phyloP scores from a whole-genome alignment of 192 early-diverging fungal genomes.

The Coemansia sp. region DNA sequence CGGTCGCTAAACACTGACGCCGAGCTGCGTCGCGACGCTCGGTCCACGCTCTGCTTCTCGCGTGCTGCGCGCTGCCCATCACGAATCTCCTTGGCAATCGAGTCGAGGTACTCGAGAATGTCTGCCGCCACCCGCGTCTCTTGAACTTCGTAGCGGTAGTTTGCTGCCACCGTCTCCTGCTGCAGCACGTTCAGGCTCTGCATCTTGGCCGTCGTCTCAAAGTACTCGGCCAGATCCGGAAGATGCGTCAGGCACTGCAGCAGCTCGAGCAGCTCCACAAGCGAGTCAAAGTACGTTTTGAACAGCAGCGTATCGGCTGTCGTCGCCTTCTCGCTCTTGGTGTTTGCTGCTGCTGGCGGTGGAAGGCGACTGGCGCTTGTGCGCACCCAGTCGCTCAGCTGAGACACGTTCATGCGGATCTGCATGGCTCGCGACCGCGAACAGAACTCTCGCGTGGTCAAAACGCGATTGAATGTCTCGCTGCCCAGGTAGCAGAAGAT shows the following conservation, averaged over 20 bases:
- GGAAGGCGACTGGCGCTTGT: slow-evolving; percentile 53
- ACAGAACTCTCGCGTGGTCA: slow-evolving; percentile 71
- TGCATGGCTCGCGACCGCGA: slow-evolving; percentile 80
- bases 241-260: slow-evolving; percentile 76
- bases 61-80: slow-evolving; percentile 49
- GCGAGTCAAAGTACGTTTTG: slow-evolving; percentile 56
- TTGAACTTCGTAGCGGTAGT: slow-evolving; percentile 88
- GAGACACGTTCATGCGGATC: slow-evolving; percentile 79
- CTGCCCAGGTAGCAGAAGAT: slow-evolving; percentile 74
- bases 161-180: slow-evolving; percentile 67
- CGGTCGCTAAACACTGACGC: slow-evolving; percentile 44
- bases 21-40: slow-evolving; percentile 40
- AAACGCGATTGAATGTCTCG: slow-evolving; percentile 84
- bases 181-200: slow-evolving; percentile 71
- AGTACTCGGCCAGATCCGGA: slow-evolving; percentile 70
- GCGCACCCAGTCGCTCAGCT: slow-evolving; percentile 84
- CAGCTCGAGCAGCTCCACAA: slow-evolving; percentile 80
- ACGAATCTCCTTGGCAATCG: slow-evolving; percentile 70
- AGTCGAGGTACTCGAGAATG: slow-evolving; percentile 72
- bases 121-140: slow-evolving; percentile 72
- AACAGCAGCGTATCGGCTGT: slow-evolving; percentile 33
- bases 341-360: background rate
- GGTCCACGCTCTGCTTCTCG: slow-evolving; percentile 39
- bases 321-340: background rate
- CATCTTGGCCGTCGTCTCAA: slow-evolving; percentile 70